These are phyloP conservation scores for Pseudopediastrum boryanum DNA, from an alignment of 139 green algal species.

Conservation along the genomic window DNA sequence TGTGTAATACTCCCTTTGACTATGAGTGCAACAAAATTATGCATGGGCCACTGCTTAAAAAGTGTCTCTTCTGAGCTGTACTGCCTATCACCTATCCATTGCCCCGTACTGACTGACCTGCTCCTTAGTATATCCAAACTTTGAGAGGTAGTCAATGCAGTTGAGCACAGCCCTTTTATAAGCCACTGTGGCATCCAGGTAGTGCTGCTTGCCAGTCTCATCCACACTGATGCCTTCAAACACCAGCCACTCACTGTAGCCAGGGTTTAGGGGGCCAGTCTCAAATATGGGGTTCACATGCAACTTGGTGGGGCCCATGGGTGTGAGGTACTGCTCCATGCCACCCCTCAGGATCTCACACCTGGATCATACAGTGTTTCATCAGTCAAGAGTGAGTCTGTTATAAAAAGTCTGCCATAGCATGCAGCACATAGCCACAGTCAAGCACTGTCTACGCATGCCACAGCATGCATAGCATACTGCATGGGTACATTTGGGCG, in stretches of 20 bases:
- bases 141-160: constrained; percentile 77
- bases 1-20: too few relatives aligned
- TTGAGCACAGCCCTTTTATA: constrained; percentile 84
- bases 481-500: too few relatives aligned
- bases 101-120: constrained; percentile 46
- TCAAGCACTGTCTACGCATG: neutral
- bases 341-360: constrained; percentile 74
- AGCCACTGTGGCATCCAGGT: constrained; percentile 72
- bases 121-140: constrained; percentile 75
- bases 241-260: constrained; percentile 77
- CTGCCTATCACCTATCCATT: too few relatives aligned
- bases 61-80: neutral
- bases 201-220: constrained; percentile 77
- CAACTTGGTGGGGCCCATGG: constrained; percentile 72
- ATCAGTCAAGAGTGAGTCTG: neutral
- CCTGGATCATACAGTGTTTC: constrained; percentile 37
- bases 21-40: too few relatives aligned
- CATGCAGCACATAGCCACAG: constrained; percentile 1
- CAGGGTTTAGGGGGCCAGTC: constrained; percentile 74
- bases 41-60: neutral
- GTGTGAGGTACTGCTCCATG: constrained; percentile 74
- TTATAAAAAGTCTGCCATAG: neutral
- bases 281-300: constrained; percentile 83
- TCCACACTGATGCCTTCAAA: constrained; percentile 80
- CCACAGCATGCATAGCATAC: too few relatives aligned